Evolutionary conservation across 1,284 basidiomycete species (phyloP), one percentile per base, ranked within the genome.

Genomic region (Rhodofomes roseus): DNA sequence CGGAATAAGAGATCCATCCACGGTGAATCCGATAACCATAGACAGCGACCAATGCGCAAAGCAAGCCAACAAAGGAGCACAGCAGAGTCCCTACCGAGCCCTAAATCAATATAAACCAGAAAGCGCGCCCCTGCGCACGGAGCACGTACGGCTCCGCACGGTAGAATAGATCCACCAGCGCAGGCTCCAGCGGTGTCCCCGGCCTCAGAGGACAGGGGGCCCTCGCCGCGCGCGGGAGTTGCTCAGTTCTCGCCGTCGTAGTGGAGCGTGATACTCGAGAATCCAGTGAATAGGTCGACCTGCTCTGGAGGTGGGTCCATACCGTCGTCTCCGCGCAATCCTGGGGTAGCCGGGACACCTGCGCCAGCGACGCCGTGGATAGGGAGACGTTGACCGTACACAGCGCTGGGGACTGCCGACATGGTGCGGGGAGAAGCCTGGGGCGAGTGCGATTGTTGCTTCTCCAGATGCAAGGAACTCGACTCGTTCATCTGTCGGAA

Each of bases 401-500:
- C 37, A 8, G 25, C 41, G n/a, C 22, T 31, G 9, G 36, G 43
- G 14, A 14, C 20, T 22, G 31, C 29, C 31, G 58, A 59, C 14
- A 43, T 50, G 18, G 52, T 50, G 51, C 44, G 56, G 36, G 56
- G 48, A 9, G 85, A 79, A 22, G 57, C 59, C 22, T 61, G 52
- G 12, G 65, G 62, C n/a, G 63, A 62, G n/a, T 62, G 58, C 56
- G 63, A 56, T 43, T 67, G 63, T 63, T 75, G 72, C 61, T 82
- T 82, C 66, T 95, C 94, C 64, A 98, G 84, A 73, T 98, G 93
- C 68, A 98, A 80, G 62, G 92, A 95, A 64, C 87, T 86, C 51
- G 90, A 93, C 76, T 98, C 96, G 65, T 94, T 89, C 70, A 98
- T 80, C 59, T 90, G 85, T 54, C 95, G 87, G 80, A 96, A 97